Evolutionary conservation across 176 grass and related monocot genomes (phyloP).

Genomic region (Tillandsia leiboldiana): DNA sequence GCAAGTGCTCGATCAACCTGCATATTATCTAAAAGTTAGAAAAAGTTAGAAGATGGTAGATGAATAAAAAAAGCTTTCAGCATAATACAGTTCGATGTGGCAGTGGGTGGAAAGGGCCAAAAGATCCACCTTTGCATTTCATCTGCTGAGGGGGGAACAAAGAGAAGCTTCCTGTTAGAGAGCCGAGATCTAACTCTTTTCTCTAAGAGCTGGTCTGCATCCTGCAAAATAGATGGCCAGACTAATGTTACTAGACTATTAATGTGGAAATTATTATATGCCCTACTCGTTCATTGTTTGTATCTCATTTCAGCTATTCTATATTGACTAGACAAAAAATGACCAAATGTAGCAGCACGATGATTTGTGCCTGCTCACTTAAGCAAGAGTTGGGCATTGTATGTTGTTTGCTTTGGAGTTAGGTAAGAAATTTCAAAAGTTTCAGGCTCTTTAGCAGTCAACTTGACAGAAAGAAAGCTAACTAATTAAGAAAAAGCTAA

Average conservation of each 20-base stretch:
- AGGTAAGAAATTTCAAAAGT: too few relatives aligned
- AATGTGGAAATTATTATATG: background rate
- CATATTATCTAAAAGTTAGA: slow-evolving; percentile 7
- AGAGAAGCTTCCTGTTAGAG: slow-evolving; percentile 78
- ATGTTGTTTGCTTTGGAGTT: too few relatives aligned
- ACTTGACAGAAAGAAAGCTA: too few relatives aligned
- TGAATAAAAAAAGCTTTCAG: background rate
- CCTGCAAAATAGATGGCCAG: slow-evolving; percentile 32
- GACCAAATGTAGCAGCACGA: too few relatives aligned
- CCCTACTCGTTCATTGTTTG: background rate
- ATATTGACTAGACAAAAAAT: too few relatives aligned
- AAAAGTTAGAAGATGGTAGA: background rate
- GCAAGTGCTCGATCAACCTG: slow-evolving; percentile 72
- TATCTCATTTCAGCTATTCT: too few relatives aligned
- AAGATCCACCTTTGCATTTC: slow-evolving; percentile 39
- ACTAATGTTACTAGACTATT: background rate
- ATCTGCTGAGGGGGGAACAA: slow-evolving; percentile 66
- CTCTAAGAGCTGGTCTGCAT: slow-evolving; percentile 82
- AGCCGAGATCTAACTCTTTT: slow-evolving; percentile 96
- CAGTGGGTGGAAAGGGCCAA: slow-evolving; percentile 5
- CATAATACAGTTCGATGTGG: background rate
- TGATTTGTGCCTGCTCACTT: too few relatives aligned
- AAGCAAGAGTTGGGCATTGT: too few relatives aligned
- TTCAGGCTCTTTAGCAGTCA: too few relatives aligned
- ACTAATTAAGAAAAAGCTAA: too few relatives aligned